These are phyloP conservation scores for Ploettnerulaceae sp. DNA, from an alignment of 2,329 filamentous ascomycete species.

Conservation along the genomic window DNA sequence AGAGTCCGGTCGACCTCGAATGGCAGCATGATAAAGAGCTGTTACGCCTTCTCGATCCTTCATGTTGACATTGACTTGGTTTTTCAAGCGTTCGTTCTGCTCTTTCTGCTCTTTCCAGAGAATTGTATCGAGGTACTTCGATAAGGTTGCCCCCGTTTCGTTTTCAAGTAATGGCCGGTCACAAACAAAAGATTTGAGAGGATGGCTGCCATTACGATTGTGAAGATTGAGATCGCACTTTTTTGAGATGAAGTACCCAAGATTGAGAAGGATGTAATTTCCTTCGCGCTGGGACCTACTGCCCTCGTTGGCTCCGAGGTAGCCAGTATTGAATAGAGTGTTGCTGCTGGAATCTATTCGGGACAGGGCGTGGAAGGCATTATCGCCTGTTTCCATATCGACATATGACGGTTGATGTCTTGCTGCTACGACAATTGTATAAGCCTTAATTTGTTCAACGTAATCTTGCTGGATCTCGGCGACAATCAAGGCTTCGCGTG, in stretches of 20 bases:
- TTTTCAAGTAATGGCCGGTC: slow-evolving; percentile 2
- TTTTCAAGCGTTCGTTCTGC: not conserved
- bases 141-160: slow-evolving; percentile 13
- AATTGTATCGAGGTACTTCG: slow-evolving; percentile 15
- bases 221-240: slow-evolving; percentile 7
- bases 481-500: not conserved
- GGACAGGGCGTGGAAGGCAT: slow-evolving; percentile 12
- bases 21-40: slow-evolving; percentile 10
- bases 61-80: slow-evolving; percentile 15
- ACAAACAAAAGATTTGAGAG: slow-evolving; percentile 2
- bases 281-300: not conserved
- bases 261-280: slow-evolving; percentile 1
- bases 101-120: slow-evolving; percentile 15
- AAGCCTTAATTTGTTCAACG: slow-evolving; percentile 9
- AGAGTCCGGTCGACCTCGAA: slow-evolving; percentile 11
- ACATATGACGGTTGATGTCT: slow-evolving; percentile 3
- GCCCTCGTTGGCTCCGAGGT: not conserved
- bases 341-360: slow-evolving; percentile 1
- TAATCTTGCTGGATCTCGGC: not conserved
- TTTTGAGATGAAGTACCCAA: slow-evolving; percentile 5
- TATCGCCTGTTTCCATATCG: slow-evolving; percentile 9
- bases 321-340: not conserved
- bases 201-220: slow-evolving; percentile 1
- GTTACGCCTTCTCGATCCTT: slow-evolving; percentile 9
- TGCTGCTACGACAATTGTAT: slow-evolving; percentile 5